These are phyloP conservation scores for Sclerotinia trifoliorum DNA, from an alignment of 2,329 filamentous ascomycete species.

Conservation along the genomic window DNA sequence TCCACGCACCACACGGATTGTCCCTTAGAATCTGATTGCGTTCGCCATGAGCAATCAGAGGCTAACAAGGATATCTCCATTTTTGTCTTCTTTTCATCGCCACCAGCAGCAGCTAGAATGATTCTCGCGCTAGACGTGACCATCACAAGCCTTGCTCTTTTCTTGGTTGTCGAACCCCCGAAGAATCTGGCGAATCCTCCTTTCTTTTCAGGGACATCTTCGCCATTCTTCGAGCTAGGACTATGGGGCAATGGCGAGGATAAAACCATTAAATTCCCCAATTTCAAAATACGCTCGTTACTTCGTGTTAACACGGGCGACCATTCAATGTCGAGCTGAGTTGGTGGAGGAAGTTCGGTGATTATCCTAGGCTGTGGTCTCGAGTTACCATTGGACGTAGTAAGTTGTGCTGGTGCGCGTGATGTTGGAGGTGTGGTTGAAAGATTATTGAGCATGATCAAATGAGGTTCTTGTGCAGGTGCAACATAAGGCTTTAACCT, in stretches of 20 bases:
- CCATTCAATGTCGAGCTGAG: conserved; percentile 97
- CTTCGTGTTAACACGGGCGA: conserved; percentile 87
- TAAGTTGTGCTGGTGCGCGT: conserved; percentile 40
- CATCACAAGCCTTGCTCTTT: conserved; percentile 89
- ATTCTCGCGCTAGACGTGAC: conserved; percentile 89
- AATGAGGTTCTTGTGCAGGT: conserved; percentile 67
- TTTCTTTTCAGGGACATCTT: conserved; percentile 83
- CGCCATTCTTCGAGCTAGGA: conserved; percentile 67
- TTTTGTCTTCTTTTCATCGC: conserved; percentile 94
- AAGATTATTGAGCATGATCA: conserved; percentile 67
- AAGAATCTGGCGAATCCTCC: conserved; percentile 95
- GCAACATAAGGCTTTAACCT: conserved; percentile 81
- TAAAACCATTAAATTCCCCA: conserved; percentile 85
- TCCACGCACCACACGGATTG: conserved; percentile 87
- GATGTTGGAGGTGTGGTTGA: conserved; percentile 37
- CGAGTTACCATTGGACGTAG: conserved; percentile 43
- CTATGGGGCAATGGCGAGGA: conserved; percentile 75
- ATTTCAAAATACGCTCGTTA: conserved; percentile 91
- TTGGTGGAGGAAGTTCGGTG: conserved; percentile 93
- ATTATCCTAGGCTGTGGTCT: conserved; percentile 76
- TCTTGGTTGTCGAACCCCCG: conserved; percentile 85
- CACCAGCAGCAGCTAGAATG: conserved; percentile 84
- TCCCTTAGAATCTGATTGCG: conserved; percentile 80
- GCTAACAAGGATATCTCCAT: conserved; percentile 82
- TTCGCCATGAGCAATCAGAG: conserved; percentile 74